These are phyloP conservation scores for Spathaspora passalidarum DNA, from an alignment of 805 yeast species.

Conservation along the genomic window DNA sequence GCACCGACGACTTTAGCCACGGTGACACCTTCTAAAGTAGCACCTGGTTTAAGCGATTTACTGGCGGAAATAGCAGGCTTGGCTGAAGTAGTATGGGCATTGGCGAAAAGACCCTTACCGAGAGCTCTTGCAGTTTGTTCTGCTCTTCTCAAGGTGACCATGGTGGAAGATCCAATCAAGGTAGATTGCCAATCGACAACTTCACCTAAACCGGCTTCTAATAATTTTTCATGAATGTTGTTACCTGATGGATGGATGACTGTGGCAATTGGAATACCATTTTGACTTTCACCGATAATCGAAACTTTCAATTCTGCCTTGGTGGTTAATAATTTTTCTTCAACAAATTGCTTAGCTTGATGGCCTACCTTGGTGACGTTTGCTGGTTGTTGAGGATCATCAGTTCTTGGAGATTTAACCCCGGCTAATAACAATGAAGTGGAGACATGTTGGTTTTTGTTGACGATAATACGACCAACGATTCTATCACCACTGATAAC, in stretches of 20 bases:
- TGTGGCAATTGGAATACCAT: constrained; percentile 59
- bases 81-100: constrained; percentile 12
- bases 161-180: constrained; percentile 59
- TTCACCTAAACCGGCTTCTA: constrained; percentile 69
- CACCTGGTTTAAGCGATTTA: constrained; percentile 40
- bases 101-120: constrained; percentile 50
- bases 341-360: constrained; percentile 63
- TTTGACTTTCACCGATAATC: constrained; percentile 57
- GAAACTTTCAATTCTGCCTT: constrained; percentile 49
- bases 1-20: constrained; percentile 63
- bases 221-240: constrained; percentile 63
- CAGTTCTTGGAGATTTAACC: constrained; percentile 66
- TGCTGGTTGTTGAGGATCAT: constrained; percentile 37
- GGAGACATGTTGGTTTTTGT: constrained; percentile 50
- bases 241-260: constrained; percentile 72
- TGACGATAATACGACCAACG: constrained; percentile 53
- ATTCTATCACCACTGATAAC: constrained; percentile 78
- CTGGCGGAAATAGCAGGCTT: constrained; percentile 13
- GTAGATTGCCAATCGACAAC: constrained; percentile 80
- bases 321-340: constrained; percentile 59
- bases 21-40: constrained; percentile 46
- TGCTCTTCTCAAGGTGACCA: constrained; percentile 60
- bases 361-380: constrained; percentile 61
- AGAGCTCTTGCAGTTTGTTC: constrained; percentile 61
- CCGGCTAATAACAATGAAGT: constrained; percentile 72